These are phyloP conservation scores for Aegilops speltoides DNA, from an alignment of 176 grass and related monocot genomes.

Conservation along the genomic window DNA sequence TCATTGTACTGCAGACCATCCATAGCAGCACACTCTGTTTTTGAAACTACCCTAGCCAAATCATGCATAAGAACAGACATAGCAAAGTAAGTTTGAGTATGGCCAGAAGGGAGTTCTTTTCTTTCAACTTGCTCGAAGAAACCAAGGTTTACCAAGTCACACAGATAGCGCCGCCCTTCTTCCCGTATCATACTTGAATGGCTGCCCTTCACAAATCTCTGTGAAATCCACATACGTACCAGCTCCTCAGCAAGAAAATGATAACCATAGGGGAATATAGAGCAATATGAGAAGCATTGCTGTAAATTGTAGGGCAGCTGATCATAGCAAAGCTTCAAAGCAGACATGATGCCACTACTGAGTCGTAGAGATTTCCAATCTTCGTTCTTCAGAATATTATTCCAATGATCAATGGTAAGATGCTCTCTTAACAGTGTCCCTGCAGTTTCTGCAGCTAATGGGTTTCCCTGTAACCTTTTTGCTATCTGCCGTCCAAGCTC, in stretches of 20 bases:
- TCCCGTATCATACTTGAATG: conserved; percentile 7
- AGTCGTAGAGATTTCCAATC: conserved; percentile 22
- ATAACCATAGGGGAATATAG: not conserved
- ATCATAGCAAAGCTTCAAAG: conserved; percentile 30
- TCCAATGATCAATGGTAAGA: conserved; percentile 23
- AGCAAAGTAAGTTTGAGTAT: not conserved
- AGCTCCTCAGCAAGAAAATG: not conserved
- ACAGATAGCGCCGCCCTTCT: conserved; percentile 21
- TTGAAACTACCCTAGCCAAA: conserved; percentile 32
- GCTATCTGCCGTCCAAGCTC: conserved; percentile 8
- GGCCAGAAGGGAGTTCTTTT: not conserved
- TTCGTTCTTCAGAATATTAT: not conserved
- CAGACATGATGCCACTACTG: conserved; percentile 8
- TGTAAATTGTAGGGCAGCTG: not conserved
- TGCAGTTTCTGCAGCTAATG: conserved; percentile 33
- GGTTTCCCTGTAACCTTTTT: not conserved
- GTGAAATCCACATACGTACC: conserved; percentile 40
- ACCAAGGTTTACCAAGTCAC: not conserved
- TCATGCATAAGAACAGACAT: not conserved
- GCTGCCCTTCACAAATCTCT: conserved; percentile 31
- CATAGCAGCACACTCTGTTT: not conserved
- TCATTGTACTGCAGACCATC: not conserved
- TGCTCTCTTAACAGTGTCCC: not conserved
- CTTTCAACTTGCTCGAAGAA: not conserved
- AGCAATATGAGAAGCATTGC: conserved; percentile 22